Evolutionary conservation across 2,329 filamentous ascomycete species (phyloP).

Genomic region (Scytalidium lignicola): DNA sequence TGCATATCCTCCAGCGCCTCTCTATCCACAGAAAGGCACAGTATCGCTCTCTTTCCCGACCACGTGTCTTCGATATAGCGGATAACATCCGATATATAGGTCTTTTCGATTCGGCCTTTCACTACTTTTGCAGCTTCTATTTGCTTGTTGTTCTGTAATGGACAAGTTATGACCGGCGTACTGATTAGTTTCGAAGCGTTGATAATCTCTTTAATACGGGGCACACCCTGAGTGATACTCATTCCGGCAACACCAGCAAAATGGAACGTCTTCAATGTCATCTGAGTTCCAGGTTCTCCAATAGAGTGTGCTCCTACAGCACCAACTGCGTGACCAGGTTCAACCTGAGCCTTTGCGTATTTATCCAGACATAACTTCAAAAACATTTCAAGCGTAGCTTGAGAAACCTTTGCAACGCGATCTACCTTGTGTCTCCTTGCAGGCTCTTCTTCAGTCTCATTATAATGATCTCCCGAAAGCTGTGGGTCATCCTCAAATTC

Average conservation of each 20-base stretch:
- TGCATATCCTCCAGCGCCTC: slow-evolving; percentile 75
- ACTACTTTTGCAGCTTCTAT: slow-evolving; percentile 82
- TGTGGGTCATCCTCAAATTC: slow-evolving; percentile 34
- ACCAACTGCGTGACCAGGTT: slow-evolving; percentile 92
- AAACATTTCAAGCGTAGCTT: slow-evolving; percentile 67
- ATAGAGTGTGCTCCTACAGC: slow-evolving; percentile 97
- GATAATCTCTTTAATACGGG: slow-evolving; percentile 99
- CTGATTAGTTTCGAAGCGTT: slow-evolving; percentile 93
- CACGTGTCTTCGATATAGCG: slow-evolving; percentile 83
- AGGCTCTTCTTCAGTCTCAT: slow-evolving; percentile 23
- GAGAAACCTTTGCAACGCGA: slow-evolving; percentile 78
- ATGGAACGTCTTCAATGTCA: slow-evolving; percentile 99
- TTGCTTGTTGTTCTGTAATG: slow-evolving; percentile 68
- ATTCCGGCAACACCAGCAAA: slow-evolving; percentile 99
- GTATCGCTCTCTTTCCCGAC: slow-evolving; percentile 68
- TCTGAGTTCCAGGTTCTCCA: slow-evolving; percentile 95
- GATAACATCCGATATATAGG: slow-evolving; percentile 77
- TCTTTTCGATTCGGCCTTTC: slow-evolving; percentile 93
- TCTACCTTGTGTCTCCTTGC: slow-evolving; percentile 40
- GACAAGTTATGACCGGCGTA: slow-evolving; percentile 88
- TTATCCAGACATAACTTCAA: slow-evolving; percentile 80
- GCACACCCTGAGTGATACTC: slow-evolving; percentile 98
- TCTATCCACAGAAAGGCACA: slow-evolving; percentile 78
- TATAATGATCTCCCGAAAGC: slow-evolving; percentile 20
- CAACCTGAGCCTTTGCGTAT: slow-evolving; percentile 84